Evolutionary conservation across 352 stramenopile genomes (phyloP).

Genomic region (Pythium oligandrum): DNA sequence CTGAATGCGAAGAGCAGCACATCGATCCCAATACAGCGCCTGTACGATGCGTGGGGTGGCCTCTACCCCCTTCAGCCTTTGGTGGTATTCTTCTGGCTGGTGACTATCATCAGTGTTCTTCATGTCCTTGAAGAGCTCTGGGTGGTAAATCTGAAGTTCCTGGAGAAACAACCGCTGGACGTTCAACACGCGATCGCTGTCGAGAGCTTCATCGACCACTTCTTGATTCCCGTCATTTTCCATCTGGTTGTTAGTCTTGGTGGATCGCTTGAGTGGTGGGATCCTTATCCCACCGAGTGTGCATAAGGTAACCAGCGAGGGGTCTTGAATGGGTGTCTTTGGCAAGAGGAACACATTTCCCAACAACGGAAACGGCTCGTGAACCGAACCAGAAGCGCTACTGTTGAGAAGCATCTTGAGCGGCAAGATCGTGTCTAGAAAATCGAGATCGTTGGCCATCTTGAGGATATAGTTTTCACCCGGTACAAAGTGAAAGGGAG

Average conservation of each 20-base stretch:
- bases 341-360: slow-evolving; percentile 74
- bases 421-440: slow-evolving; percentile 50
- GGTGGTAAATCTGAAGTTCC: slow-evolving; percentile 57
- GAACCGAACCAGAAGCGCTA: not conserved
- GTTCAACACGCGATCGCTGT: slow-evolving; percentile 39
- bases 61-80: not conserved
- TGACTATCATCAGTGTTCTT: not conserved
- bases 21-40: slow-evolving; percentile 82
- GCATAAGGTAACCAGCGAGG: slow-evolving; percentile 19
- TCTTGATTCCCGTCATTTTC: slow-evolving; percentile 17
- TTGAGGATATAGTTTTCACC: slow-evolving; percentile 76
- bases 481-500: slow-evolving; percentile 56
- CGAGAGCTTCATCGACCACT: slow-evolving; percentile 27
- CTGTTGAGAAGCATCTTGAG: slow-evolving; percentile 40
- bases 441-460: slow-evolving; percentile 67
- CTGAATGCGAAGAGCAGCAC: slow-evolving; percentile 53
- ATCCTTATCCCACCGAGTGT: slow-evolving; percentile 1
- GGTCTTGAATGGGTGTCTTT: slow-evolving; percentile 56
- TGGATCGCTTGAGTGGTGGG: slow-evolving; percentile 11
- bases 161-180: slow-evolving; percentile 57
- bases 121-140: slow-evolving; percentile 22
- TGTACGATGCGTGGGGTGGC: slow-evolving; percentile 30
- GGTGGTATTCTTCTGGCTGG: slow-evolving; percentile 3
- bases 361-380: slow-evolving; percentile 42
- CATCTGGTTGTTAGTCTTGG: slow-evolving; percentile 7